Conservation (phyloP, 768 basidiomycete species). For the Krasilnikovozyma curviuscula region DNA sequence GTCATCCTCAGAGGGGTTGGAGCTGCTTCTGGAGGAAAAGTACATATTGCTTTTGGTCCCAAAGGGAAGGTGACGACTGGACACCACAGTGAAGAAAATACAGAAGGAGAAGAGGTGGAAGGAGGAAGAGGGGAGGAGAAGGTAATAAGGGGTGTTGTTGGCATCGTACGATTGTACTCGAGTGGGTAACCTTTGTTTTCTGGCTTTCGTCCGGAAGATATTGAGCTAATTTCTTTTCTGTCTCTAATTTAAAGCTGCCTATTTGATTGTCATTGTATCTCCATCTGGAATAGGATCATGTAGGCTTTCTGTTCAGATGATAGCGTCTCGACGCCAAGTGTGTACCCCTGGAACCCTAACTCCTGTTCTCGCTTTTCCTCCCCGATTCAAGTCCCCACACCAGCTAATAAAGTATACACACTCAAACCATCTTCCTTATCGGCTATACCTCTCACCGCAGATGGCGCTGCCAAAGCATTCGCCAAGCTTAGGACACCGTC, state of each 20-base stretch:
- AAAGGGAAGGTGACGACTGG: too few relatives aligned
- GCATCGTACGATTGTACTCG: too few relatives aligned
- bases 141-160: too few relatives aligned
- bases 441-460: background rate
- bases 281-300: constrained; percentile 5
- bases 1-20: too few relatives aligned
- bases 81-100: too few relatives aligned
- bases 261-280: constrained; percentile 8
- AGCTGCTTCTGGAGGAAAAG: too few relatives aligned
- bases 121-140: too few relatives aligned
- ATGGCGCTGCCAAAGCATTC: background rate
- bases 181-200: too few relatives aligned
- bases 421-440: background rate
- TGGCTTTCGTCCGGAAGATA: too few relatives aligned
- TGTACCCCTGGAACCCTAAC: background rate
- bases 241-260: constrained; percentile 1
- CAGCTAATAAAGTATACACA: constrained; percentile 1
- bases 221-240: background rate
- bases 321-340: background rate
- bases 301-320: background rate
- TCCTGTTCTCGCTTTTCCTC: background rate
- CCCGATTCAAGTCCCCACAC: background rate
- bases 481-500: background rate
- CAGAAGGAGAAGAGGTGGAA: too few relatives aligned
- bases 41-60: too few relatives aligned